Evolutionary conservation across 768 basidiomycete genomes (phyloP).

Genomic region (Baorangia bicolor): DNA sequence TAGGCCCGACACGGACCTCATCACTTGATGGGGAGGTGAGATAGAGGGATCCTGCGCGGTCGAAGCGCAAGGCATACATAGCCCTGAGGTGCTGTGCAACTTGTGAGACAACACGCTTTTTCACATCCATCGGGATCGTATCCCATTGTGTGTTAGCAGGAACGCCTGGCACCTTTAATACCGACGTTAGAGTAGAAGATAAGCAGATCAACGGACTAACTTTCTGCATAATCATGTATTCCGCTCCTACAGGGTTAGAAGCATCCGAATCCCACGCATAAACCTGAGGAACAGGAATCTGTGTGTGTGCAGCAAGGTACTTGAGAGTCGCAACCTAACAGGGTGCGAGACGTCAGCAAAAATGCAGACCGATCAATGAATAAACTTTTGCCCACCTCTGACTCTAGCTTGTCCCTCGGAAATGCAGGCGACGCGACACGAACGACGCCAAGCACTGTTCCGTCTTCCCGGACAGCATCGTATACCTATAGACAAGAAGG

Average conservation of each 20-base stretch:
- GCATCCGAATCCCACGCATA: not conserved
- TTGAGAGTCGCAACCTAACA: not conserved
- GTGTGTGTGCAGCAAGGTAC: not conserved
- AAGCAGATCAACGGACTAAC: not conserved
- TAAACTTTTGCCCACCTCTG: not conserved
- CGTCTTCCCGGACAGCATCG: not conserved
- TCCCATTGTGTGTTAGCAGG: not conserved
- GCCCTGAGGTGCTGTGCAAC: not conserved
- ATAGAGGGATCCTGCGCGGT: not conserved
- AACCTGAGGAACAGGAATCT: not conserved
- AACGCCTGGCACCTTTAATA: not conserved
- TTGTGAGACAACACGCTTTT: not conserved
- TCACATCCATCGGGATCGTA: not conserved
- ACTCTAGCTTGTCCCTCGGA: conserved; percentile 2
- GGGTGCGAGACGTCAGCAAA: not conserved
- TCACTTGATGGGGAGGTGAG: not conserved
- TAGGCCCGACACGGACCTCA: not conserved
- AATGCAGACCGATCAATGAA: no score
- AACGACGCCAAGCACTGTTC: not conserved
- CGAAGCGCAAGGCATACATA: not conserved
- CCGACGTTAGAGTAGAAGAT: not conserved
- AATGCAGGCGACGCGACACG: not conserved
- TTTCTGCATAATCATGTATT: not conserved
- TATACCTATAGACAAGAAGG: not conserved
- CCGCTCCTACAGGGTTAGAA: not conserved